A percentile compares a stretch with the other conserved stretches of the same genome.
Evolutionary conservation across 495 filamentous ascomycete genomes (phyloP).

Genomic region (Zalerion maritima): DNA sequence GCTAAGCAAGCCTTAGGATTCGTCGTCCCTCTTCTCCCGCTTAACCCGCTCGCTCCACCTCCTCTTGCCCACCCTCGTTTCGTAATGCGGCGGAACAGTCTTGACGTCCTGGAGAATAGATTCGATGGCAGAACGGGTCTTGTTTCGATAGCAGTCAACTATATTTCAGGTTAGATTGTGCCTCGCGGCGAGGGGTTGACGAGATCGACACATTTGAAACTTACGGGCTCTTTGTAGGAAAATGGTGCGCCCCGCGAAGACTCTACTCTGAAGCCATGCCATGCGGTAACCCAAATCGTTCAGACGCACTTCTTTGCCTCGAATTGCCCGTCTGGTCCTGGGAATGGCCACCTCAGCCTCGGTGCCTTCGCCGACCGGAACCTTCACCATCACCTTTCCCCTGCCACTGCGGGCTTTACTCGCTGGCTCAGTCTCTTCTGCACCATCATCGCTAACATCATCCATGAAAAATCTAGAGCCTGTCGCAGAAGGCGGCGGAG

Average conservation of each 20-base stretch:
- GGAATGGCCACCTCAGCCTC: slow-evolving; percentile 62
- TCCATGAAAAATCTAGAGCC: slow-evolving; percentile 52
- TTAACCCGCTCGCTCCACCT: slow-evolving; percentile 58
- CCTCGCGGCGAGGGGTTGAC: not conserved
- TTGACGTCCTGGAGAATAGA: slow-evolving; percentile 55
- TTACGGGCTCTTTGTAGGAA: slow-evolving; percentile 88
- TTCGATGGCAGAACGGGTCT: slow-evolving; percentile 71
- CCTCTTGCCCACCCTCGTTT: slow-evolving; percentile 78
- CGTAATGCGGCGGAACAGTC: slow-evolving; percentile 66
- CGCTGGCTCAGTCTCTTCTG: slow-evolving; percentile 35
- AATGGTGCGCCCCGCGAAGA: slow-evolving; percentile 68
- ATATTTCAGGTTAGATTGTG: slow-evolving; percentile 11
- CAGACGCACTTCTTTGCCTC: slow-evolving; percentile 65
- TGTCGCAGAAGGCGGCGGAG: slow-evolving; percentile 50
- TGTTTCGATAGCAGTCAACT: slow-evolving; percentile 94
- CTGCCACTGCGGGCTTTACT: slow-evolving; percentile 14
- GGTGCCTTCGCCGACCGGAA: slow-evolving; percentile 57
- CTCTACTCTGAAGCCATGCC: slow-evolving; percentile 84
- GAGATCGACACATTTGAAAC: slow-evolving; percentile 21
- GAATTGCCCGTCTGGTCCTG: slow-evolving; percentile 45
- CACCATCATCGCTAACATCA: slow-evolving; percentile 39
- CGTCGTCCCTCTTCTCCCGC: slow-evolving; percentile 24
- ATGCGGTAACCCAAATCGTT: slow-evolving; percentile 92
- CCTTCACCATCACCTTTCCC: slow-evolving; percentile 42
- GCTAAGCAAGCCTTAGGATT: slow-evolving; percentile 8